Evolutionary conservation across 1,139 yeast genomes (phyloP).

Genomic region (Arxiozyma bovina): DNA sequence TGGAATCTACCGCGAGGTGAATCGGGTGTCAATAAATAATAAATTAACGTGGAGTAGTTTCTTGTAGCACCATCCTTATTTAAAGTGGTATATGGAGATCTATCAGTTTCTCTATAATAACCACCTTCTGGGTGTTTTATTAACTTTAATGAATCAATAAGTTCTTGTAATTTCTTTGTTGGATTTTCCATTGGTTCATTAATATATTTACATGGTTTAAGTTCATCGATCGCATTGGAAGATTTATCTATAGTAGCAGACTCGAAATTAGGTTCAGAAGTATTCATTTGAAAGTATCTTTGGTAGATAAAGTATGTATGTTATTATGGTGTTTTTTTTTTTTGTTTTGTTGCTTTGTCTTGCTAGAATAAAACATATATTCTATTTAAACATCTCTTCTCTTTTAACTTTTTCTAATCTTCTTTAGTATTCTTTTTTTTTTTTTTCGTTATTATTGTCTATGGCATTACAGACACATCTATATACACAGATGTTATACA

Average conservation of each 20-base stretch:
- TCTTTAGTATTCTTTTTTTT: too few species aligned
- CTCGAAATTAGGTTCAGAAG: not conserved
- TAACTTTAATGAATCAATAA: conserved; percentile 30
- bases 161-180: conserved; percentile 14
- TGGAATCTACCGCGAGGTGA: conserved; percentile 42
- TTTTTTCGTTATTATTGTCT: too few species aligned
- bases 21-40: conserved; percentile 40
- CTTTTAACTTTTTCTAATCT: not conserved
- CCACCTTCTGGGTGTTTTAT: conserved; percentile 43
- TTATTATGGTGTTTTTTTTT: not conserved
- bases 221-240: conserved; percentile 1
- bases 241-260: conserved; percentile 14
- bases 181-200: conserved; percentile 16
- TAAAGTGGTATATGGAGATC: conserved; percentile 35
- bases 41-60: conserved; percentile 39
- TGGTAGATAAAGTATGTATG: too few species aligned
- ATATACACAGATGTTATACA: not conserved
- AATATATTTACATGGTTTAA: conserved; percentile 8
- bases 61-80: conserved; percentile 35
- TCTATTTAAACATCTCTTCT: not conserved
- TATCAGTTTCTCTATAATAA: conserved; percentile 42
- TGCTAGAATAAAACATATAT: too few species aligned
- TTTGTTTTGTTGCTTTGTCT: not conserved
- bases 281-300: not conserved
- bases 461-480: not conserved